Conservation (phyloP, 163 green algal species). For the Scenedesmus sp. region DNA sequence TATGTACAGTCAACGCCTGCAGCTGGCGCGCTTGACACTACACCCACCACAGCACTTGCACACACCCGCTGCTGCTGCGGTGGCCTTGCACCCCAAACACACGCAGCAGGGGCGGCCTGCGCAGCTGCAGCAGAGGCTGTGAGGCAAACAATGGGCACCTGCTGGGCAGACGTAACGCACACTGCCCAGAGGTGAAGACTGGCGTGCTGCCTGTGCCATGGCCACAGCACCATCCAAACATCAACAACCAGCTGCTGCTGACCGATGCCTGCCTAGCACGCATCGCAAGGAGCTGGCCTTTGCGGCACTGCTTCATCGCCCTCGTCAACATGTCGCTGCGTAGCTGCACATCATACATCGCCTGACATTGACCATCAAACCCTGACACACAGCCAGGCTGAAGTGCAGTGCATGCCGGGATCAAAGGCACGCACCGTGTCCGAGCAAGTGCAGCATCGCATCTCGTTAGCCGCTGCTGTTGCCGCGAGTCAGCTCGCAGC, state of each 20-base stretch:
- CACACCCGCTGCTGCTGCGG: neutral
- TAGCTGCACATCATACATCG: neutral
- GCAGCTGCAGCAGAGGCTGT: constrained; percentile 12
- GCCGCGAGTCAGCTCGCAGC: no score
- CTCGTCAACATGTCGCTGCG: neutral
- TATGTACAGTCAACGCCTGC: neutral
- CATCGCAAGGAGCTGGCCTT: neutral
- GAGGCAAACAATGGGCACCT: neutral
- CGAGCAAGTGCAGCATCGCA: no score
- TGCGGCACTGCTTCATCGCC: neutral
- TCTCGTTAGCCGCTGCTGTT: no score
- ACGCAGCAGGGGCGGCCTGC: neutral
- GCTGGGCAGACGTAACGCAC: neutral
- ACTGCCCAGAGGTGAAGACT: neutral
- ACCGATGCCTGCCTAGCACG: neutral
- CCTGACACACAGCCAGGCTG: no score
- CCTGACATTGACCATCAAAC: no score
- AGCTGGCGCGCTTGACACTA: neutral
- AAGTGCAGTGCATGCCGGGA: no score
- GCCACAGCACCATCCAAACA: neutral
- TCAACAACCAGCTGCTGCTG: neutral
- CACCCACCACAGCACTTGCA: neutral
- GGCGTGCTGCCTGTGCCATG: neutral
- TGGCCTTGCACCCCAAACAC: neutral
- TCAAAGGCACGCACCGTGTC: no score